Evolutionary conservation across 139 green algal genomes (phyloP), one percentile per base, ranked within the genome.

Genomic region (Chloropicon primus): DNA sequence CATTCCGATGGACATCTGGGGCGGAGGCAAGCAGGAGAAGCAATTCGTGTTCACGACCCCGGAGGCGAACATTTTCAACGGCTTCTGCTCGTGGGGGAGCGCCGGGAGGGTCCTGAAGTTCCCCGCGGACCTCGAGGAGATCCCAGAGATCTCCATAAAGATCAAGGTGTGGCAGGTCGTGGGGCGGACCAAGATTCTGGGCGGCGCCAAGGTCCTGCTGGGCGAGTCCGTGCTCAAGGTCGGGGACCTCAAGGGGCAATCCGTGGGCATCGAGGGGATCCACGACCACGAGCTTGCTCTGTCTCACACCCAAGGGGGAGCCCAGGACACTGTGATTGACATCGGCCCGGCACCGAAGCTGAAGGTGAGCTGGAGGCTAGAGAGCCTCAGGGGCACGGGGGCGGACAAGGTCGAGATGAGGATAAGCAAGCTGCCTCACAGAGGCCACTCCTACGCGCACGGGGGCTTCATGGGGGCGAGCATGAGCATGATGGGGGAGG

Each of bases 381-480:
- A 86, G 79, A 17, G 2, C 41, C 75, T 80, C 2, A 74, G 77
- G 26, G 82, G 83, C 74, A 75, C 27, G 3, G 54, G 54, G 28
- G 72, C 5, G 17, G 23, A 27, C 71, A 3, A 27, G 23, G 71
- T 21, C 71, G 71, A 27, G 24, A 27, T 27, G 71, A 27, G 23
- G 23, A 26, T 26, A 10, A 21, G 5, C 71, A 27, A 27, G 71
- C 71, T 26, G 24, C 71, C 71, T 10, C 17, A 27, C 23, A 26
- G 71, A 10, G 71, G 5, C 54, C 83, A 87, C 80, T 74, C n/a
- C 21, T 87, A 87, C 62, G 83, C 80, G 1, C 83, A 87, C 71
- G 83, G 83, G 5, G 83, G 83, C 74, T 87, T 85, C 78, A 85
- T 85, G 80, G 83, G 83, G 21, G 54, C 74, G 0, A 79, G 80